phyloP scores from a whole-genome alignment of 176 grass and related monocot species.

The Aegilops bicornis region DNA sequence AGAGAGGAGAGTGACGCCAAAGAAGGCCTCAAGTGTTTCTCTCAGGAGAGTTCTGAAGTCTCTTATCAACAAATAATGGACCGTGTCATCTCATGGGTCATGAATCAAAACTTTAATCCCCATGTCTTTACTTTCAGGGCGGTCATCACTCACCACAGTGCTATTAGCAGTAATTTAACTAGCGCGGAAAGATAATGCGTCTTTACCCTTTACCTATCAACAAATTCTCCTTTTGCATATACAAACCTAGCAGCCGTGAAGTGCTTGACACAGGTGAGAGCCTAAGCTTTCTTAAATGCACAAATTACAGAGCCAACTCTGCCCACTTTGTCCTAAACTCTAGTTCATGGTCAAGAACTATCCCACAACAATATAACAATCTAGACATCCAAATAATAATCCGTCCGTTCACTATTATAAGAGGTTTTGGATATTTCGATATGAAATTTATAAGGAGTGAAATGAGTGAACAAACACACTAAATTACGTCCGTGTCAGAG shows the following conservation, averaged over 20 bases:
- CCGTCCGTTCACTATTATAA: too few relatives aligned
- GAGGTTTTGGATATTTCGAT: too few relatives aligned
- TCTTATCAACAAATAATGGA: not conserved
- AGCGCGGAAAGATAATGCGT: not conserved
- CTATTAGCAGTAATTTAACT: not conserved
- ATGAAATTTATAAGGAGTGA: too few relatives aligned
- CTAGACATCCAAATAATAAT: not conserved
- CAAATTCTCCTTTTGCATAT: not conserved
- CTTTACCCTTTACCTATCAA: not conserved
- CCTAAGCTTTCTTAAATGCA: not conserved
- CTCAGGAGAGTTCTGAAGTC: not conserved
- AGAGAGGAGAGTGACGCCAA: not conserved
- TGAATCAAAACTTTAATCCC: not conserved
- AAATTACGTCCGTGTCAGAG: too few relatives aligned
- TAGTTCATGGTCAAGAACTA: not conserved
- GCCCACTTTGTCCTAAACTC: not conserved
- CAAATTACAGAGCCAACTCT: constrained; percentile 22
- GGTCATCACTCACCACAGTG: too few relatives aligned
- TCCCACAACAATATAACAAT: not conserved
- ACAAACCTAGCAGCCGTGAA: not conserved
- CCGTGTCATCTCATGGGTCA: not conserved
- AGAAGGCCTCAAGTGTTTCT: not conserved
- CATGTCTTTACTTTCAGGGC: too few relatives aligned
- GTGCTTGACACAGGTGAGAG: not conserved
- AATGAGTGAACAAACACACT: too few relatives aligned